These are phyloP conservation scores for Debaryomyces prosopidis DNA, from an alignment of 805 yeast species.

Conservation along the genomic window DNA sequence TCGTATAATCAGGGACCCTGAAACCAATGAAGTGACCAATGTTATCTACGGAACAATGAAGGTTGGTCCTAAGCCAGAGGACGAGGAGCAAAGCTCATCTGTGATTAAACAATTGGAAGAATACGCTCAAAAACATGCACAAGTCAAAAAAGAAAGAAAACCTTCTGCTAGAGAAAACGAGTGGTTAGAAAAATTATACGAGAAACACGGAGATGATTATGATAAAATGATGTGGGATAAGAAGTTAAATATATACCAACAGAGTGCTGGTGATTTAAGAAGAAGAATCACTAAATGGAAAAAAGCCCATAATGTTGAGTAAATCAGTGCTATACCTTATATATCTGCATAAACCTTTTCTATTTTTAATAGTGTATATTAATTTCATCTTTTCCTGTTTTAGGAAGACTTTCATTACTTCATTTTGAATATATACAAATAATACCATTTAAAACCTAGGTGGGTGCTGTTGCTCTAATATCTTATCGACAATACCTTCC, in stretches of 20 bases:
- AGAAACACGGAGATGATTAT: constrained; percentile 85
- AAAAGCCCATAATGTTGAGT: constrained; percentile 36
- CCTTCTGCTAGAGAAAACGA: constrained; percentile 73
- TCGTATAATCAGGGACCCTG: constrained; percentile 66
- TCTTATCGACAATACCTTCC: constrained; percentile 33
- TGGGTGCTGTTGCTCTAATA: constrained; percentile 31
- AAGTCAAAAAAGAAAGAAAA: constrained; percentile 47
- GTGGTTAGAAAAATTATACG: constrained; percentile 65
- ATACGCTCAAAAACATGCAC: constrained; percentile 45
- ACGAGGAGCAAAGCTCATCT: constrained; percentile 42
- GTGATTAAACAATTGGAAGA: constrained; percentile 72
- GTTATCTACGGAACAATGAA: constrained; percentile 72
- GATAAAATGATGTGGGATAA: constrained; percentile 91
- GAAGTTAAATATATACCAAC: constrained; percentile 79
- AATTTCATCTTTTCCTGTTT: neutral
- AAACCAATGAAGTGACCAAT: constrained; percentile 60
- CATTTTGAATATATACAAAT: neutral
- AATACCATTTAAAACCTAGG: constrained; percentile 14
- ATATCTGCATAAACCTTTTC: neutral
- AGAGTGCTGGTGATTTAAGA: constrained; percentile 79
- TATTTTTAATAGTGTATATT: neutral
- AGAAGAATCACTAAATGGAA: constrained; percentile 74
- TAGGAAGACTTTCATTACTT: neutral
- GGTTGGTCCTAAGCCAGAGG: constrained; percentile 17
- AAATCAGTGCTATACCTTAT: neutral